Percentiles rank a stretch among this genome's conserved stretches.
These are phyloP conservation scores for Phytophthora pini DNA, from an alignment of 352 stramenopile species.

Conservation along the genomic window DNA sequence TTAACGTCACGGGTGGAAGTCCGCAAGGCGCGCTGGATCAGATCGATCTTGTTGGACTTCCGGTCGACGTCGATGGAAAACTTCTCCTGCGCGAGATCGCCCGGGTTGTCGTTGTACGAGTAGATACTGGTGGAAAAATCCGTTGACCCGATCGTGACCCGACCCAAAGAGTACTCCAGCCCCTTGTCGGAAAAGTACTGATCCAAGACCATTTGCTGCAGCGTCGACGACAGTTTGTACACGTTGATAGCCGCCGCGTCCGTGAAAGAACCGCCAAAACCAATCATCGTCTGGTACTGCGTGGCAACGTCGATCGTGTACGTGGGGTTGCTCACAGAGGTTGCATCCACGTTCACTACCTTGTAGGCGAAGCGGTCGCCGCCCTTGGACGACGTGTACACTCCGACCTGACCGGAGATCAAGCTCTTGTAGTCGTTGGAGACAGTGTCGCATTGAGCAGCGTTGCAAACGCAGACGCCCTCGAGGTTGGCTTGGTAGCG, in stretches of 20 bases:
- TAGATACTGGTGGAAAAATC: slow-evolving; percentile 92
- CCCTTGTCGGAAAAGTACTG: slow-evolving; percentile 89
- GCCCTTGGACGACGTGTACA: slow-evolving; percentile 56
- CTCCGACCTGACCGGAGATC: slow-evolving; percentile 41
- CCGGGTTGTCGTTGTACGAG: slow-evolving; percentile 84
- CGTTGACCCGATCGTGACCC: slow-evolving; percentile 91
- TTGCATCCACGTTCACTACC: slow-evolving; percentile 35
- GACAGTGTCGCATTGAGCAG: slow-evolving; percentile 58
- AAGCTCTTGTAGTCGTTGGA: slow-evolving; percentile 56
- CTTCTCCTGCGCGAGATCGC: slow-evolving; percentile 71
- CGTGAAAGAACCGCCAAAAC: slow-evolving; percentile 93
- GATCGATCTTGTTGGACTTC: slow-evolving; percentile 79
- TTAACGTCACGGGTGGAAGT: slow-evolving; percentile 50
- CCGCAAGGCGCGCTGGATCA: slow-evolving; percentile 67
- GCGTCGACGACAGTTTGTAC: slow-evolving; percentile 67
- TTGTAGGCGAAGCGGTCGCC: slow-evolving; percentile 60
- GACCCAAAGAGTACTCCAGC: slow-evolving; percentile 86
- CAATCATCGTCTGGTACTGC: slow-evolving; percentile 81
- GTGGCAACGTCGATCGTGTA: slow-evolving; percentile 57
- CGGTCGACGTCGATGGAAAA: slow-evolving; percentile 81
- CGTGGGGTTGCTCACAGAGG: slow-evolving; percentile 32
- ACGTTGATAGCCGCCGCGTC: slow-evolving; percentile 91
- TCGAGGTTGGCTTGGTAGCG: slow-evolving; percentile 54
- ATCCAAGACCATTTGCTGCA: slow-evolving; percentile 85
- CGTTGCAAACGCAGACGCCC: slow-evolving; percentile 64